These are phyloP conservation scores for Lactifluus rugatus DNA, from an alignment of 768 basidiomycete species.

Conservation along the genomic window DNA sequence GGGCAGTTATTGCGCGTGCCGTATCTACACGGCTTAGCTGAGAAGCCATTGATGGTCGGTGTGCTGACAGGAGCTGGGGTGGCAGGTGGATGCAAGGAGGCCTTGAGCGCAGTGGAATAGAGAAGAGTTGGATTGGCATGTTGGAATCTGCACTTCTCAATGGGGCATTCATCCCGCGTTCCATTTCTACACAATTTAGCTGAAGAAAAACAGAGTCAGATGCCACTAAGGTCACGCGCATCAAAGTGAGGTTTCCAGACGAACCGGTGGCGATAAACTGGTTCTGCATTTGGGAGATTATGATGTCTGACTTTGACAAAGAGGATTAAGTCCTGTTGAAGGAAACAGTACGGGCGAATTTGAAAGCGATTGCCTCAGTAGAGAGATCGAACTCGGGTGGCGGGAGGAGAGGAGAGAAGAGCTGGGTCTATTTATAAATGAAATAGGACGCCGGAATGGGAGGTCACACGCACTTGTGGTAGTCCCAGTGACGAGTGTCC, in stretches of 20 bases:
- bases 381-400: neutral
- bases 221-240: neutral
- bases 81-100: neutral
- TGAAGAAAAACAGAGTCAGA: neutral
- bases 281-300: neutral
- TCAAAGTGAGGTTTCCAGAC: neutral
- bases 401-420: neutral
- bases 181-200: conserved; percentile 3
- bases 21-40: neutral
- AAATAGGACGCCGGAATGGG: neutral
- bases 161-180: neutral
- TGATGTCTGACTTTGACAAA: neutral
- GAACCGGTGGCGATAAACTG: neutral
- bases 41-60: neutral
- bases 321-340: neutral
- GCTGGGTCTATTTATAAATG: conserved; percentile 1
- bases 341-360: neutral
- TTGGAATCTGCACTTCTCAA: neutral
- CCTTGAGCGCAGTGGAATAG: neutral
- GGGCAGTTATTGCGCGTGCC: neutral
- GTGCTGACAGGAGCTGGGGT: neutral
- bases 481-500: neutral
- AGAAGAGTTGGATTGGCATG: neutral
- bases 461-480: conserved; percentile 5
- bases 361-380: neutral